Base-by-base conservation (phyloP, 768 basidiomycete species). In the Serendipita sp. region DNA sequence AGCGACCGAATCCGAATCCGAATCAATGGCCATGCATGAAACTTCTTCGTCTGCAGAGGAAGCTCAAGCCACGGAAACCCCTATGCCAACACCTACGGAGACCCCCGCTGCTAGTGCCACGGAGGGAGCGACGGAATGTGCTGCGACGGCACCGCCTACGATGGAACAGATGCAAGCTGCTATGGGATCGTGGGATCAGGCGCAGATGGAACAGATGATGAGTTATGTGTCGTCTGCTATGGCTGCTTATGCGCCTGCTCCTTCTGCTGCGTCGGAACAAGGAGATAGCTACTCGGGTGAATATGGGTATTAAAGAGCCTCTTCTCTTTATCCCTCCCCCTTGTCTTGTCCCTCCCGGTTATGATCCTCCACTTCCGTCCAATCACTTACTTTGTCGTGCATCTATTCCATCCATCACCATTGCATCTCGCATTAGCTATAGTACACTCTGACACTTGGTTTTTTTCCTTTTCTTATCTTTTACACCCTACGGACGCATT, bases 161-260 rank as follows among this genome's bases (percentile, higher is more conserved):
- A 60, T 60, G 55, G 55, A 60, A 34, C 16, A 60, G 36, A 60
- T 60, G 55, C 33, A 60, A n/a, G 55, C 55, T 8, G 55, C 55
- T 8, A 60, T 60, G 55, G 33, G 55, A 23, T 60, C 55, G 1
- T 60, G 55, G 55, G 55, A 2, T 11, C 18, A 36, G 1, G 33
- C 4, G 27, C 55, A 60, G 55, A 60, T 60, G 55, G 16, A 31
- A 10, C 36, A 31, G 29, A 60, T 60, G 55, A 33, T 33, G 27
- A 31, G 10, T 4, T 60, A 60, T 18, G 3, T 60, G 29, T 37
- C 27, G 1, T 31, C 55, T 36, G 55, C 55, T 2, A 60, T 60
- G 55, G 55, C 29, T 37, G 11, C 27, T 2, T 60, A 60, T 36
- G 18, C 16, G 16, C 8, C 29, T 5, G 8, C 48, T n/a, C 8